phyloP scores from a whole-genome alignment of 164 flowering plant genomes.

The Taxillus chinensis region DNA sequence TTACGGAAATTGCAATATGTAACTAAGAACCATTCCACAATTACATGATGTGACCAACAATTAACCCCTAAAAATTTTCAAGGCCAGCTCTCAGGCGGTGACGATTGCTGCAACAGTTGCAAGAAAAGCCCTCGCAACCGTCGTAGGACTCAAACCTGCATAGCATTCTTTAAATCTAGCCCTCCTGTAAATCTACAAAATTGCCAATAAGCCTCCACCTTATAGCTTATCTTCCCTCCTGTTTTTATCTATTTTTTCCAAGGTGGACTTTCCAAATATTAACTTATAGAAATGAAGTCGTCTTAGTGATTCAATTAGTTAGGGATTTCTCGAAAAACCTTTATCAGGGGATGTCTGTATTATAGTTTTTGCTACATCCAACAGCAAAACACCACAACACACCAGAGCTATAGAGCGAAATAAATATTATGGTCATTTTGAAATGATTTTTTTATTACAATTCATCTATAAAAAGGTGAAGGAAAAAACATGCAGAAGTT shows the following conservation, averaged over 20 bases:
- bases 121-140: conserved; percentile 80
- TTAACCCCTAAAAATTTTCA: conserved; percentile 57
- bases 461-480: too few species aligned
- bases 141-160: conserved; percentile 77
- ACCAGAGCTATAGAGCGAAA: conserved; percentile 58
- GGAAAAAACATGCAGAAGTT: too few species aligned
- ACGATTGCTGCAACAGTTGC: conserved; percentile 96
- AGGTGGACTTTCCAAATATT: background rate
- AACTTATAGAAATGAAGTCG: background rate
- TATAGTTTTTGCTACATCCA: conserved; percentile 84
- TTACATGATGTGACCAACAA: conserved; percentile 14
- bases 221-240: too few species aligned
- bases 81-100: conserved; percentile 79
- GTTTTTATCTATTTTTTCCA: too few species aligned
- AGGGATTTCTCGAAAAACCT: conserved; percentile 49
- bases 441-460: too few species aligned
- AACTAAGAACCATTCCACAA: background rate
- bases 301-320: conserved; percentile 43
- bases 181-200: conserved; percentile 51
- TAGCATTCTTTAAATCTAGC: conserved; percentile 74
- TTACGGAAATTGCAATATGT: too few species aligned
- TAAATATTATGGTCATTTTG: too few species aligned
- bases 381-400: conserved; percentile 61
- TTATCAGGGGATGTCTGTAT: conserved; percentile 64
- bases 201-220: conserved; percentile 1